Evolutionary conservation across 2,329 filamentous ascomycete species (phyloP).

Genomic region (Aspergillus uvarum): DNA sequence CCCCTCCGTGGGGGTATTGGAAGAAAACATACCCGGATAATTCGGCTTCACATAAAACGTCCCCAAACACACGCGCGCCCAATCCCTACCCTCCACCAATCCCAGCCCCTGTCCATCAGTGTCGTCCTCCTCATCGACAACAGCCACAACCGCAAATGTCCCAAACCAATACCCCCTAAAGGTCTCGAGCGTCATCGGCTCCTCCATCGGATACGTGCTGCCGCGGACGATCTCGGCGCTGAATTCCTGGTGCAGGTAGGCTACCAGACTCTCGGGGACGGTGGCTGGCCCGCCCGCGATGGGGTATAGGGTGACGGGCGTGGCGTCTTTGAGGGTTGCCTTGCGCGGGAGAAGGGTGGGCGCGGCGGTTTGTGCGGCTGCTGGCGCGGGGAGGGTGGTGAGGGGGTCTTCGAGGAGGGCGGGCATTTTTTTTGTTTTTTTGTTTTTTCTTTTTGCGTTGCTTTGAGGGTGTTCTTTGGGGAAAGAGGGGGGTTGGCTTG

Average conservation of each 20-base stretch:
- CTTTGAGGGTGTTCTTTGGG: background rate
- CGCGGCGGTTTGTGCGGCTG: slow-evolving; percentile 19
- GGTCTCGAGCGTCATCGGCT: slow-evolving; percentile 29
- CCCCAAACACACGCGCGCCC: slow-evolving; percentile 38
- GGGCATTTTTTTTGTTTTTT: slow-evolving; percentile 36
- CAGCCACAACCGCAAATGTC: slow-evolving; percentile 37
- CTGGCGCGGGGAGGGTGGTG: slow-evolving; percentile 28
- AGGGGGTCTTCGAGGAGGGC: slow-evolving; percentile 39
- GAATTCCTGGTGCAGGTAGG: slow-evolving; percentile 35
- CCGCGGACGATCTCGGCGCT: slow-evolving; percentile 36
- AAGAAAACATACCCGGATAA: slow-evolving; percentile 37
- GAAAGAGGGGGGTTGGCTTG: background rate
- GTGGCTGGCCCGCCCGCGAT: slow-evolving; percentile 23
- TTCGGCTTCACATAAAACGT: slow-evolving; percentile 46
- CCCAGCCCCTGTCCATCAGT: slow-evolving; percentile 1
- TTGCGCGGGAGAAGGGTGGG: slow-evolving; percentile 24
- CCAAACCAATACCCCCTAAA: slow-evolving; percentile 43
- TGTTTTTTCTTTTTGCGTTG: background rate
- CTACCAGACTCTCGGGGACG: slow-evolving; percentile 27
- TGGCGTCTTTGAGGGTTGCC: slow-evolving; percentile 25
- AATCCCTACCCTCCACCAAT: slow-evolving; percentile 30
- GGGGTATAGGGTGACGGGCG: slow-evolving; percentile 31
- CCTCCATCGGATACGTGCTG: slow-evolving; percentile 42
- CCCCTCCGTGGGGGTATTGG: background rate
- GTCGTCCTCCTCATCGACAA: slow-evolving; percentile 23